A percentile compares a stretch with the other conserved stretches of the same genome.
Conservation (phyloP, 352 stramenopile genomes). For the Phytophthora europaea region DNA sequence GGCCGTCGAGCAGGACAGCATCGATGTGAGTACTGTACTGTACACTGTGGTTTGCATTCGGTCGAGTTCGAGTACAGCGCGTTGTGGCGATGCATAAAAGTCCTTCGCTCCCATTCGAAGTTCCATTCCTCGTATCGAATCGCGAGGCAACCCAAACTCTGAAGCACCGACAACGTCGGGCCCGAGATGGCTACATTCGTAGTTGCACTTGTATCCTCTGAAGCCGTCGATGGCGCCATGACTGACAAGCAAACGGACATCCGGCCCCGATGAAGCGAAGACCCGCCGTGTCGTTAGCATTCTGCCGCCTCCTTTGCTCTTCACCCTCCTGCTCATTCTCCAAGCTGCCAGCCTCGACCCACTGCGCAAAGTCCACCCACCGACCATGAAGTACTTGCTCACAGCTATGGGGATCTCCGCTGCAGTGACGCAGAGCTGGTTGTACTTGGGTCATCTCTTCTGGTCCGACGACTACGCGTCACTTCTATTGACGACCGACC, state of each 20-base stretch:
- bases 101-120: neutral
- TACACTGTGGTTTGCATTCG: too few species aligned
- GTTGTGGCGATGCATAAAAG: neutral
- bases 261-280: neutral
- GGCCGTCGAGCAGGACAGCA: too few species aligned
- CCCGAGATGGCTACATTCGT: neutral
- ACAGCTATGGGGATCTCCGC: slow-evolving; percentile 14
- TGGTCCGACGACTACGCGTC: neutral
- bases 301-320: neutral
- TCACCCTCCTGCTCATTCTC: slow-evolving; percentile 16
- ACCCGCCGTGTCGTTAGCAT: neutral
- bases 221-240: slow-evolving; percentile 3
- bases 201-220: neutral
- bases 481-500: neutral
- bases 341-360: slow-evolving; percentile 11
- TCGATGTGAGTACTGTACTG: too few species aligned
- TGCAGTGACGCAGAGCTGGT: slow-evolving; percentile 26
- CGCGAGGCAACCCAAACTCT: neutral
- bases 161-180: neutral
- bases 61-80: neutral
- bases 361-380: neutral
- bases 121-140: neutral
- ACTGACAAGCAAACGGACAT: neutral
- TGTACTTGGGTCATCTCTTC: slow-evolving; percentile 25
- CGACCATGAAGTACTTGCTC: slow-evolving; percentile 32